Percentiles rank a stretch among this genome's conserved stretches.
Evolutionary conservation across 208 protist species (phyloP).

Genomic region (Crithidia acanthocephali): DNA sequence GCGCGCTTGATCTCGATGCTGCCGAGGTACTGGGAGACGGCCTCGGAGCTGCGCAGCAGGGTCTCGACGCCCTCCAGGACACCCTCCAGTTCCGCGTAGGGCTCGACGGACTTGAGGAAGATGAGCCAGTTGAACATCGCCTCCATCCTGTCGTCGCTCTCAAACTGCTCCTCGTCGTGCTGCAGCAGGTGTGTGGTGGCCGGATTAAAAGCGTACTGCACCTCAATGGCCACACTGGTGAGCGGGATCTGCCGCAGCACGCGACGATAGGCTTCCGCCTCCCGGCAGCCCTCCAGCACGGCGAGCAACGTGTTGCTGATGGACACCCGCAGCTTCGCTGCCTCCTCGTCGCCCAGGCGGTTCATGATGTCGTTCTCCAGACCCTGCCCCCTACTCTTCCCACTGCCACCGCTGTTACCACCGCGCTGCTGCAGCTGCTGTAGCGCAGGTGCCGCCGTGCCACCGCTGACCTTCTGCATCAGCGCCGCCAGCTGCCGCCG

Average conservation of each 20-base stretch:
- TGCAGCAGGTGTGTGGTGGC: slow-evolving; percentile 40
- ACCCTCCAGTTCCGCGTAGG: slow-evolving; percentile 46
- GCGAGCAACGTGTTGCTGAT: slow-evolving; percentile 68
- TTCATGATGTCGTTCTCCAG: slow-evolving; percentile 34
- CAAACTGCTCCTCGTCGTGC: slow-evolving; percentile 42
- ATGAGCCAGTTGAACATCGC: slow-evolving; percentile 87
- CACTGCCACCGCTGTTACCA: background rate
- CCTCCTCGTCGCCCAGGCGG: slow-evolving; percentile 41
- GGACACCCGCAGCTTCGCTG: slow-evolving; percentile 47
- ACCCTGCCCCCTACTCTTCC: background rate
- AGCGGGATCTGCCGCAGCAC: slow-evolving; percentile 70
- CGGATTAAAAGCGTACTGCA: slow-evolving; percentile 34
- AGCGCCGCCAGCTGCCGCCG: slow-evolving; percentile 8
- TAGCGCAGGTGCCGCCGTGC: background rate
- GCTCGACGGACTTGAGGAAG: slow-evolving; percentile 55
- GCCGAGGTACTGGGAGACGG: slow-evolving; percentile 55
- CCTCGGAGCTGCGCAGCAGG: slow-evolving; percentile 43
- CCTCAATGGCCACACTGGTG: slow-evolving; percentile 51
- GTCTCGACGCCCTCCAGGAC: slow-evolving; percentile 46
- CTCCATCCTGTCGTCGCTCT: slow-evolving; percentile 49
- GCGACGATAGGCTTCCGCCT: slow-evolving; percentile 42
- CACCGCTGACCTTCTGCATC: slow-evolving; percentile 2
- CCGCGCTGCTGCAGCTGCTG: background rate
- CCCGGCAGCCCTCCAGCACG: slow-evolving; percentile 75
- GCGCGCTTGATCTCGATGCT: slow-evolving; percentile 78